Base-by-base conservation (phyloP, 352 stramenopile genomes). In the Globisporangium megalacanthum region DNA sequence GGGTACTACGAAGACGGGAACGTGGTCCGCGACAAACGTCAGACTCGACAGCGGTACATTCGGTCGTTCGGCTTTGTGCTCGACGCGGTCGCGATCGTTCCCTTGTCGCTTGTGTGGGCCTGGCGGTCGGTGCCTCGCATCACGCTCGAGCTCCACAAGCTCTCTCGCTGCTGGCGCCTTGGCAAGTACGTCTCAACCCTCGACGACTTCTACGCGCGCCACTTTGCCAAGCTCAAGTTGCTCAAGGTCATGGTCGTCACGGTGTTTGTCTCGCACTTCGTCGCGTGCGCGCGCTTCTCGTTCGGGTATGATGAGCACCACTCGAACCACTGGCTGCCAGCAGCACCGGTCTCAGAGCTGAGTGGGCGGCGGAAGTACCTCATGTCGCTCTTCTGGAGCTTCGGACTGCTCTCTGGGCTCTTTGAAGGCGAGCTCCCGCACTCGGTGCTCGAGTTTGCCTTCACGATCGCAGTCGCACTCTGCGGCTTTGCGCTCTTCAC, bases 401-500 rank as follows among this genome's bases (percentile, higher is more conserved):
- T 91, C 41, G 81, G 81, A 0, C 56, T 89, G 14, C 70, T 89
- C 47, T 79, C 78, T 0, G 81, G 81, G 0, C 60, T 89, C 15
- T 91, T 90, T 17, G 82, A 92, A 58, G 82, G 79, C 13, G 76
- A 89, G 25, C 57, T 89, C 6, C 82, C 82, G 0, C 70, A 71
- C 1, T 63, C 65, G 6, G 66, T 69, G 20, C 42, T 52, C 1
- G 70, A 90, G 61, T 87, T 88, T 54, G 13, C 84, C 14, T 92
- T 90, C 58, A 89, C 76, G 1, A 74, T 79, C 4, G 55, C 75
- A 20, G 79, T 92, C n/a, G 81, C 77, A 0, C 50, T 81, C 2
- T 79, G 79, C 35, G 82, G 79, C 0, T 90, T 92, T 46, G 77
- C 77, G 3, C 60, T 90, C 52, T 92, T 90, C 56, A 86, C 76